Evolutionary conservation across 2,329 filamentous ascomycete genomes (phyloP).

Genomic region (Colletotrichum lupini): DNA sequence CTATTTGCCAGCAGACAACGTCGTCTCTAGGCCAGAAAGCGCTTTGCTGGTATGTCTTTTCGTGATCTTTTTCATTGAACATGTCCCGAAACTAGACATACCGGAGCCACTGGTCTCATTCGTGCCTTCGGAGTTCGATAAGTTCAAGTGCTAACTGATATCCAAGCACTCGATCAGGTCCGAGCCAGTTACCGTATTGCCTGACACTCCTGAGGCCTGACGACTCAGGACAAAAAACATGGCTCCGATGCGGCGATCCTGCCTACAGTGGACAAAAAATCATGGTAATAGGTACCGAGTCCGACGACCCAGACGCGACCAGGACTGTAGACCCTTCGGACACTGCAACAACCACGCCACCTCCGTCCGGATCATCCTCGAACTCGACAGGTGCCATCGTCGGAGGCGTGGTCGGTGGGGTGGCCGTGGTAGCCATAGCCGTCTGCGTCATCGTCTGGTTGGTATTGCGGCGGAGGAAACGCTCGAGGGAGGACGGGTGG

Average conservation of each 20-base stretch:
- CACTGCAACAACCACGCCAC: background rate
- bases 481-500: background rate
- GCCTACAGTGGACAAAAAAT: background rate
- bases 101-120: background rate
- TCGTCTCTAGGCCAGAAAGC: background rate
- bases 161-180: background rate
- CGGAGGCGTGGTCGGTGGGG: slow-evolving; percentile 9
- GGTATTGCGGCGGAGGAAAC: background rate
- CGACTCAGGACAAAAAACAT: background rate
- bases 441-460: slow-evolving; percentile 22
- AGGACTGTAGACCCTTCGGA: background rate
- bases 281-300: background rate
- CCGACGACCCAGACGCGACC: background rate
- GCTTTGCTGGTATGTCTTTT: background rate
- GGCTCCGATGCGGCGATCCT: background rate
- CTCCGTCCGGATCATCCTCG: background rate
- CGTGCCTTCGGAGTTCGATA: background rate
- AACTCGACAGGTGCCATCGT: slow-evolving; percentile 7
- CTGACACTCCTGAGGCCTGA: background rate
- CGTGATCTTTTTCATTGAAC: background rate
- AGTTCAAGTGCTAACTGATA: background rate
- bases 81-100: background rate
- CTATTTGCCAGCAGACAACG: background rate
- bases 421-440: slow-evolving; percentile 14
- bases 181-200: background rate